Conservation (phyloP, 1,139 yeast genomes). For the Blastobotrys niveus region DNA sequence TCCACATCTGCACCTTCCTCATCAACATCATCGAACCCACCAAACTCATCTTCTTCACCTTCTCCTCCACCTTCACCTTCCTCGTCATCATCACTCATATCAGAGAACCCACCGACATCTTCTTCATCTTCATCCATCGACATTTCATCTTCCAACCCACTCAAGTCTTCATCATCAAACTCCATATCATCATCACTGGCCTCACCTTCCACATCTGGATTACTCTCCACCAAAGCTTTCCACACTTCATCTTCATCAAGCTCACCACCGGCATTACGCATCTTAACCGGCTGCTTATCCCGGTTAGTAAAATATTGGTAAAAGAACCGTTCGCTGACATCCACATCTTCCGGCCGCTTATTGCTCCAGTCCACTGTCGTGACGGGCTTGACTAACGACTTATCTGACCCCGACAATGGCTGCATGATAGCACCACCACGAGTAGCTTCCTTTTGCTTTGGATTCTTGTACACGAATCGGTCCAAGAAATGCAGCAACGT, state of each 20-base stretch:
- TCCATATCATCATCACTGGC: slow-evolving; percentile 40
- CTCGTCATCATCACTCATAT: slow-evolving; percentile 31
- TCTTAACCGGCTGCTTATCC: slow-evolving; percentile 38
- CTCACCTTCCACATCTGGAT: slow-evolving; percentile 72
- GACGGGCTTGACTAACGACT: slow-evolving; percentile 50
- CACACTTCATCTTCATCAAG: slow-evolving; percentile 76
- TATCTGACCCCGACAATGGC: slow-evolving; percentile 85
- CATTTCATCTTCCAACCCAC: slow-evolving; percentile 44
- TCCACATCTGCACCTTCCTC: slow-evolving; percentile 27
- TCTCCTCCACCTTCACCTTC: slow-evolving; percentile 27
- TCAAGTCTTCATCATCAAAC: slow-evolving; percentile 40
- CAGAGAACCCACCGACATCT: slow-evolving; percentile 45
- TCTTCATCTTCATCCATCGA: slow-evolving; percentile 29
- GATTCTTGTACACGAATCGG: slow-evolving; percentile 89
- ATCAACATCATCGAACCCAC: slow-evolving; percentile 22
- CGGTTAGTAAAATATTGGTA: slow-evolving; percentile 76
- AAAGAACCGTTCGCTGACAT: slow-evolving; percentile 87
- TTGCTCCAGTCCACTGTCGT: slow-evolving; percentile 80
- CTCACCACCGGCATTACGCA: slow-evolving; percentile 29
- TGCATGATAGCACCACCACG: slow-evolving; percentile 96
- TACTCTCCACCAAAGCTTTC: slow-evolving; percentile 80
- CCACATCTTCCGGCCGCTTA: slow-evolving; percentile 57
- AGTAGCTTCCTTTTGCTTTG: slow-evolving; percentile 64
- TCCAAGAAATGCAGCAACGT: slow-evolving; percentile 88
- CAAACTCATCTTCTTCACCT: slow-evolving; percentile 22